A percentile compares a stretch with the other conserved stretches of the same genome.
Evolutionary conservation across 2,329 filamentous ascomycete genomes (phyloP).

Genomic region (Diaporthe eres): DNA sequence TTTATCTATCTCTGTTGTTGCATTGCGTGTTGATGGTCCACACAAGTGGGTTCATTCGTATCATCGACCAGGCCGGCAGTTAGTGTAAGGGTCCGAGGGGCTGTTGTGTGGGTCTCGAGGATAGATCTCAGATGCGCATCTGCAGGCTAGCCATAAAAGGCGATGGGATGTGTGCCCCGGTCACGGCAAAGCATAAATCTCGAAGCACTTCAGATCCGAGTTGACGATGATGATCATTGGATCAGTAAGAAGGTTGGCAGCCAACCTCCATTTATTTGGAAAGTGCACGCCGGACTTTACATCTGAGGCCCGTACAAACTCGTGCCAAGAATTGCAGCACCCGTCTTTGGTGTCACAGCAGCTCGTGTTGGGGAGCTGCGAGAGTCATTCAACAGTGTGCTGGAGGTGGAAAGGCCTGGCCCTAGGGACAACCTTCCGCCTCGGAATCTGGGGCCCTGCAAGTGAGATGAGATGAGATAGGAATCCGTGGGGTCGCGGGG

Average conservation of each 20-base stretch:
- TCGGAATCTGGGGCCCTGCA: slow-evolving; percentile 7
- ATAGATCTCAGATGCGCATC: slow-evolving; percentile 13
- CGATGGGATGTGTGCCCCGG: not conserved
- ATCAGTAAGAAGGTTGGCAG: not conserved
- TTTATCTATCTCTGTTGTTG: not conserved
- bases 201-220: not conserved
- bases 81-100: not conserved
- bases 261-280: not conserved
- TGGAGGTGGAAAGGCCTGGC: not conserved
- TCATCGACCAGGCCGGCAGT: not conserved
- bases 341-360: not conserved
- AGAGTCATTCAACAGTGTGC: not conserved
- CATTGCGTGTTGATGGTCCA: not conserved
- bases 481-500: slow-evolving; percentile 13
- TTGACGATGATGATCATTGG: not conserved
- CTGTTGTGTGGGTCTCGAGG: not conserved
- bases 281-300: not conserved
- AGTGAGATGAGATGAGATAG: not conserved
- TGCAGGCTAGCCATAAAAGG: not conserved
- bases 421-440: slow-evolving; percentile 19
- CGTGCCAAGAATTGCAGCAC: not conserved
- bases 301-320: slow-evolving; percentile 1
- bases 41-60: not conserved
- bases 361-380: not conserved
- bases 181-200: not conserved